Evolutionary conservation across 148 eudicot species (phyloP).

Genomic region (Rhododendron kiyosumense): DNA sequence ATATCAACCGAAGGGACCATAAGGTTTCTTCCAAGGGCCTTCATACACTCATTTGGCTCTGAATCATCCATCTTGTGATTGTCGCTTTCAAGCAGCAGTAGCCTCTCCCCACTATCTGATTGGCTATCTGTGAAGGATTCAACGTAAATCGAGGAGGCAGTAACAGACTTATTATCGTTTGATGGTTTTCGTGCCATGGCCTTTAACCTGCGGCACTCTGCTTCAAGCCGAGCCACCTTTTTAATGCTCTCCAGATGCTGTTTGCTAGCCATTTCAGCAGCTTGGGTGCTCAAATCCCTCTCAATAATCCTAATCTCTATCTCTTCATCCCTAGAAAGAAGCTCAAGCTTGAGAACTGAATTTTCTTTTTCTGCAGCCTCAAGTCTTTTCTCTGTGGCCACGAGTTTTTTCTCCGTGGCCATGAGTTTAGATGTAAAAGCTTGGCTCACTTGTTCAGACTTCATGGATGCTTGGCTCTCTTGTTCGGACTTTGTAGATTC

Average conservation of each 20-base stretch:
- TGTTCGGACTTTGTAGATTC: conserved; percentile 45
- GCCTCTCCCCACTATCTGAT: conserved; percentile 48
- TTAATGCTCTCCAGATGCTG: conserved; percentile 75
- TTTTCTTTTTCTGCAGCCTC: background rate
- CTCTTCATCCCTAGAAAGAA: conserved; percentile 1
- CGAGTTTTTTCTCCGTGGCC: background rate
- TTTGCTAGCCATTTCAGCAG: conserved; percentile 88
- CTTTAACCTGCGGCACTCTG: conserved; percentile 75
- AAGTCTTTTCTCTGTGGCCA: background rate
- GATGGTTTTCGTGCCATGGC: conserved; percentile 28
- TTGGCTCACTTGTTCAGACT: conserved; percentile 32
- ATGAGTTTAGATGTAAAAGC: background rate
- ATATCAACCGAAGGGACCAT: conserved; percentile 37
- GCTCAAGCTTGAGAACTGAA: background rate
- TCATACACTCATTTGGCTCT: conserved; percentile 35
- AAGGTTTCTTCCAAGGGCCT: conserved; percentile 22
- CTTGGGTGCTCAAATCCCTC: conserved; percentile 66
- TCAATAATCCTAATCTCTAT: conserved; percentile 63
- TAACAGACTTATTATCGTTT: conserved; percentile 29
- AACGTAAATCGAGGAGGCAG: conserved; percentile 39
- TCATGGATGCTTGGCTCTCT: conserved; percentile 12
- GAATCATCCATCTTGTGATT: background rate
- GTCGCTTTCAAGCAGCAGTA: conserved; percentile 45
- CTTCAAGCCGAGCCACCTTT: conserved; percentile 79
- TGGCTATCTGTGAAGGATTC: conserved; percentile 64